Conservation (phyloP, 805 yeast genomes). For the Yarrowia sp. region DNA sequence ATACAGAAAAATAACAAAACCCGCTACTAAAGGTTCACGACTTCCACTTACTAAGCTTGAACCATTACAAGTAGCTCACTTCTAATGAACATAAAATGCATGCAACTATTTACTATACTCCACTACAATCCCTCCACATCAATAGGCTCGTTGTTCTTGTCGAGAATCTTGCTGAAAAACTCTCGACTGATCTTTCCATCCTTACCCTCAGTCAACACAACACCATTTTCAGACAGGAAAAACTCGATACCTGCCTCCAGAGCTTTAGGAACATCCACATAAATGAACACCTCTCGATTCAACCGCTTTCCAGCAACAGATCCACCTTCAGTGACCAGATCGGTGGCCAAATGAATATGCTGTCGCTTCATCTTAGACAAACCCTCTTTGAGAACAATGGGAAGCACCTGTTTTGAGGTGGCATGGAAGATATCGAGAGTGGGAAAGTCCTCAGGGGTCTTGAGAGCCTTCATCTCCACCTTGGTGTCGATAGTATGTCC, state of each 20-base stretch:
- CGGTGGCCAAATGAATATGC: conserved; percentile 82
- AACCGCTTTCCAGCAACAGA: conserved; percentile 74
- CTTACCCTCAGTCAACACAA: conserved; percentile 63
- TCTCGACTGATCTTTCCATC: conserved; percentile 51
- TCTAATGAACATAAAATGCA: background rate
- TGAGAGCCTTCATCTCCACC: conserved; percentile 45
- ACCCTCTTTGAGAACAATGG: conserved; percentile 55
- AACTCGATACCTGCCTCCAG: conserved; percentile 49
- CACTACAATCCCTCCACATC: background rate
- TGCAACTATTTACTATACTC: background rate
- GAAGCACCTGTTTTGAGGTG: conserved; percentile 45
- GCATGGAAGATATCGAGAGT: conserved; percentile 81
- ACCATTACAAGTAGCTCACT: background rate
- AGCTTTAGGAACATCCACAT: conserved; percentile 55
- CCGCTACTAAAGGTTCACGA: too few species aligned
- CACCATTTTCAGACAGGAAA: conserved; percentile 69
- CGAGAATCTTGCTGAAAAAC: conserved; percentile 46
- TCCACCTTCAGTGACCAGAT: conserved; percentile 46
- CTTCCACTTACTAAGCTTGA: too few species aligned
- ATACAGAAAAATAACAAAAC: too few species aligned
- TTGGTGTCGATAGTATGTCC: conserved; percentile 71
- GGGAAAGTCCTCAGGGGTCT: conserved; percentile 46
- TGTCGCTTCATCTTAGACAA: conserved; percentile 69
- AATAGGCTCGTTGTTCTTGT: conserved; percentile 28
- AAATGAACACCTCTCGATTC: conserved; percentile 58